Conservation (phyloP, 441 rosid genomes). For the Adansonia rubrostipa region DNA sequence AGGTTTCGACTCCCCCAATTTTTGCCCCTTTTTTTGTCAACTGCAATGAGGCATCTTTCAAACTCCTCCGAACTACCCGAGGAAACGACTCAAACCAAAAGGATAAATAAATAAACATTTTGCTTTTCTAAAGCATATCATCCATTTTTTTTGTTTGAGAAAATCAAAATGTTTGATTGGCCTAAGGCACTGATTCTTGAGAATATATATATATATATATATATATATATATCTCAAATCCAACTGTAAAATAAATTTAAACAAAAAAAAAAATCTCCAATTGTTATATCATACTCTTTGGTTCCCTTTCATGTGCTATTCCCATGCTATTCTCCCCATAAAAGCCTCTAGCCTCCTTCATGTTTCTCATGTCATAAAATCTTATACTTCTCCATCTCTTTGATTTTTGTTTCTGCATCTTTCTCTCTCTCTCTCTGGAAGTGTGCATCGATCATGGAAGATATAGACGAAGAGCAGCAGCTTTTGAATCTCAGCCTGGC, state of each 20-base stretch:
- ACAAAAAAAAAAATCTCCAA: too few species aligned
- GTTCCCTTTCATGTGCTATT: conserved; percentile 38
- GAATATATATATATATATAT: background rate
- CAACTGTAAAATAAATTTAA: background rate
- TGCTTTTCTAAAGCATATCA: conserved; percentile 12
- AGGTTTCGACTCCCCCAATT: conserved; percentile 39
- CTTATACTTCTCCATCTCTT: background rate
- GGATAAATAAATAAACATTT: too few species aligned
- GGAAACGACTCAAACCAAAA: background rate
- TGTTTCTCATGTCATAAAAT: background rate
- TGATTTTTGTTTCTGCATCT: background rate
- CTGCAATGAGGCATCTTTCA: conserved; percentile 39
- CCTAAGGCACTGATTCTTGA: background rate
- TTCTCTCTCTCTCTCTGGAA: background rate
- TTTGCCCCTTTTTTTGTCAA: conserved; percentile 41
- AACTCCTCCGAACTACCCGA: conserved; percentile 38
- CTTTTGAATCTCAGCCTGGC: conserved; percentile 54
- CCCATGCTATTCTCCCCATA: conserved; percentile 37
- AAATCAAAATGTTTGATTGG: conserved; percentile 24
- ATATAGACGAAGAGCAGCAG: conserved; percentile 41
- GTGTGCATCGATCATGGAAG: conserved; percentile 33
- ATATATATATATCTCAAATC: conserved; percentile 23
- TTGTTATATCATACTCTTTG: conserved; percentile 11
- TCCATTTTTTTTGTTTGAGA: background rate
- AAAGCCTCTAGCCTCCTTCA: conserved; percentile 24